Evolutionary conservation across 1,139 yeast genomes (phyloP).

Genomic region (Geotrichum reessii): DNA sequence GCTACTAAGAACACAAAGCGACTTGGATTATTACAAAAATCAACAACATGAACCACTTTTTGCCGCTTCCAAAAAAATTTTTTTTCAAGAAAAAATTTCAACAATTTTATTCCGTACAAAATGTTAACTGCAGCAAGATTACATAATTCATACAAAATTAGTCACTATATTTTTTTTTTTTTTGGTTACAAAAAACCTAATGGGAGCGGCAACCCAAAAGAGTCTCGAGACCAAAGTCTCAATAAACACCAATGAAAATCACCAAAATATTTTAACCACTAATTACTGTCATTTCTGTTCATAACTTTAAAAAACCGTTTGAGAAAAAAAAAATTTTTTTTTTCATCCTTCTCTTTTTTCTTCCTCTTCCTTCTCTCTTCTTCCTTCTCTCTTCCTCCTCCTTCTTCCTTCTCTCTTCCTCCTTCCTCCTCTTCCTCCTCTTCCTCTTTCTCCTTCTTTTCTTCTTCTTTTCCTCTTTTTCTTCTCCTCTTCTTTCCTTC

Average conservation of each 20-base stretch:
- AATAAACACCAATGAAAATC: background rate
- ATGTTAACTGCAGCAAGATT: too few relatives aligned
- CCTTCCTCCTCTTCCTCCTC: slow-evolving; percentile 5
- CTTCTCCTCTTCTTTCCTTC: slow-evolving; percentile 4
- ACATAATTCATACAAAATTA: too few relatives aligned
- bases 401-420: background rate
- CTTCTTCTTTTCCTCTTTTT: slow-evolving; percentile 1
- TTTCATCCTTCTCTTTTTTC: background rate
- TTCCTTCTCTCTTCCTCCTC: background rate
- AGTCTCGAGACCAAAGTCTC: background rate
- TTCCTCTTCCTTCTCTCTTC: background rate
- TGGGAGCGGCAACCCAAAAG: background rate
- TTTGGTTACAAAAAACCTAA: background rate
- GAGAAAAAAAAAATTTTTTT: background rate
- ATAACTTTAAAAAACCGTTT: background rate
- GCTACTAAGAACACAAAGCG: too few relatives aligned
- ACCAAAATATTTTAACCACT: too few relatives aligned
- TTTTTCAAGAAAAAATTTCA: too few relatives aligned
- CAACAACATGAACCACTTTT: too few relatives aligned
- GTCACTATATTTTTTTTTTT: background rate
- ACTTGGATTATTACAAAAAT: too few relatives aligned
- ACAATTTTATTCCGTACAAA: too few relatives aligned
- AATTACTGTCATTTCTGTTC: too few relatives aligned
- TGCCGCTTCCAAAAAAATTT: too few relatives aligned
- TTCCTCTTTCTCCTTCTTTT: background rate